Evolutionary conservation across 495 filamentous ascomycete species (phyloP), one percentile per base, ranked within the genome.

Genomic region (Monascus purpureus): DNA sequence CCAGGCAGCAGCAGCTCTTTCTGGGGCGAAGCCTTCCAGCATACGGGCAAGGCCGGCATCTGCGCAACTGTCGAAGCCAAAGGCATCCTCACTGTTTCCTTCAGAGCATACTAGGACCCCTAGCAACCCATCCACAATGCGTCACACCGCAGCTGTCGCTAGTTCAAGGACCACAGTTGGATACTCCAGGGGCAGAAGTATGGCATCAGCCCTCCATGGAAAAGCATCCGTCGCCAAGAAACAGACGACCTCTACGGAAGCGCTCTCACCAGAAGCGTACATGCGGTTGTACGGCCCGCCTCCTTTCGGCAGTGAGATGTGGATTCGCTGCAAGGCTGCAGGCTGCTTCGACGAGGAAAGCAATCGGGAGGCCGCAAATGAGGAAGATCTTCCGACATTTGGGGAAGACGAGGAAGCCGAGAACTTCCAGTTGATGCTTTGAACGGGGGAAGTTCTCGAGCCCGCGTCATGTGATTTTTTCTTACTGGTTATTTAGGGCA

Each of bases 141-240:
- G 70, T 32, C 57, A 72, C 41, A 57, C 71, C 3, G 73, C 76
- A 5, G 78, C 80, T 13, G 65, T 61, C 5, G 65, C 58, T n/a
- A 70, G 66, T 8, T 87, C 85, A 8, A 70, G 72, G 32, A 80
- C 70, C 28, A 93, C 86, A 0, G 55, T 94, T 17, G 85, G 85
- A 5, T 88, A 86, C 47, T 74, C 72, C 31, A 82, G 78, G 46
- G 83, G 86, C 17, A 68, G 84, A 11, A 65, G 63, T 11, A 67
- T 75, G 9, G 77, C 77, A 6, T 56, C 61, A 7, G 56, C 45
- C 3, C 36, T 73, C 40, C 50, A 53, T 25, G 53, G 54, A 29
- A 52, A 50, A 12, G 17, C 33, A 13, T 16, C 36, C 1, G 37
- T 29, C 3, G 27, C 40, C 17, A 30, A 35, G 1, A 41, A 49